Evolutionary conservation across 2,329 filamentous ascomycete genomes (phyloP).

Genomic region (Neospermospora avenae): DNA sequence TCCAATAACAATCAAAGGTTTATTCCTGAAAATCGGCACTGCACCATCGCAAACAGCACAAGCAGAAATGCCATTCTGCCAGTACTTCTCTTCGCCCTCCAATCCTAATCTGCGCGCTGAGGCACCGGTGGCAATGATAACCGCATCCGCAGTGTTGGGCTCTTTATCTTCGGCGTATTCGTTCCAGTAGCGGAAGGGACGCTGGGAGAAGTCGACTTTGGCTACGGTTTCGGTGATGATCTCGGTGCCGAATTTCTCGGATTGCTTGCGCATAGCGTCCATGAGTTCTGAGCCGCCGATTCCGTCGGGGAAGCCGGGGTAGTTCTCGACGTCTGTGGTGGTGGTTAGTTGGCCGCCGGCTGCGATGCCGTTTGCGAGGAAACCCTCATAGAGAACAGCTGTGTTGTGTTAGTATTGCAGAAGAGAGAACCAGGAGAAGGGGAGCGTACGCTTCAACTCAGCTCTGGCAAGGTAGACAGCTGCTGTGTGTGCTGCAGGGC

Average conservation of each 20-base stretch:
- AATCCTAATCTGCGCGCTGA: slow-evolving; percentile 82
- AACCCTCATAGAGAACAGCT: slow-evolving; percentile 93
- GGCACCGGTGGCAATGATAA: slow-evolving; percentile 94
- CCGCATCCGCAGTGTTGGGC: slow-evolving; percentile 81
- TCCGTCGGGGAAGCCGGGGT: slow-evolving; percentile 85
- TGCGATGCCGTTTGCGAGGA: slow-evolving; percentile 95
- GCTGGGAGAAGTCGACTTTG: slow-evolving; percentile 76
- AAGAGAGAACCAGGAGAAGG: not conserved
- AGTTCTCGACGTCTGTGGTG: slow-evolving; percentile 98
- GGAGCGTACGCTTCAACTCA: slow-evolving; percentile 68
- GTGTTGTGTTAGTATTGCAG: slow-evolving; percentile 32
- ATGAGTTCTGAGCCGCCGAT: slow-evolving; percentile 88
- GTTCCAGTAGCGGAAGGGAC: slow-evolving; percentile 91
- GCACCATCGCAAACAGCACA: slow-evolving; percentile 98
- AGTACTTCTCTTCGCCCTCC: slow-evolving; percentile 88
- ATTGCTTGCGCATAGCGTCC: slow-evolving; percentile 94
- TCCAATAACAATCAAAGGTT: slow-evolving; percentile 92
- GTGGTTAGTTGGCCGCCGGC: slow-evolving; percentile 96
- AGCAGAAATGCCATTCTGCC: slow-evolving; percentile 94
- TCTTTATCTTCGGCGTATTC: slow-evolving; percentile 80
- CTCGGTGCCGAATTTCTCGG: slow-evolving; percentile 84
- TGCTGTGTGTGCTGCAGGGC: slow-evolving; percentile 94
- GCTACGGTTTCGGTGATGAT: slow-evolving; percentile 92
- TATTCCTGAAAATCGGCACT: slow-evolving; percentile 95
- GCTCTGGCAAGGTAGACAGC: slow-evolving; percentile 94